Percentiles rank a stretch among this genome's conserved stretches.
phyloP scores from a whole-genome alignment of 2,329 filamentous ascomycete species.

The Zopfia rhizophila region DNA sequence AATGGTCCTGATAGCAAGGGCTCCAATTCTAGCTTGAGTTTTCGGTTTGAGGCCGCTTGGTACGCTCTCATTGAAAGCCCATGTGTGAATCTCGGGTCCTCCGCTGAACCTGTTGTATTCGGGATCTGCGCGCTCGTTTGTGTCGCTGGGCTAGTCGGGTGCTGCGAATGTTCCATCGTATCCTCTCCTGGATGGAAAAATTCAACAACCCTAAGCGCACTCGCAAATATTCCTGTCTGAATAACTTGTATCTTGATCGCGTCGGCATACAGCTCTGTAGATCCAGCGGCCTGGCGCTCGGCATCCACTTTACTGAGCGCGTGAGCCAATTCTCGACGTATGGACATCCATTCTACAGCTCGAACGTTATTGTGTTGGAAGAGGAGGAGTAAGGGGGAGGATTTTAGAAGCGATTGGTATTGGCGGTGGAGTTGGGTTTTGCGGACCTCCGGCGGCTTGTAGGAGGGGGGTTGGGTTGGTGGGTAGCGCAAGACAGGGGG shows the following conservation, averaged over 20 bases:
- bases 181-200: conserved; percentile 67
- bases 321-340: conserved; percentile 73
- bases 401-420: conserved; percentile 88
- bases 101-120: conserved; percentile 37
- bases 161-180: conserved; percentile 30
- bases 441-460: conserved; percentile 85
- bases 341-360: conserved; percentile 77
- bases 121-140: conserved; percentile 46
- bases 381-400: conserved; percentile 84
- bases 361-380: conserved; percentile 85
- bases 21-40: conserved; percentile 70
- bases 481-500: conserved; percentile 63
- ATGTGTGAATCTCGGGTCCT: conserved; percentile 68
- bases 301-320: conserved; percentile 74
- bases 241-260: conserved; percentile 82
- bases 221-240: conserved; percentile 87
- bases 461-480: conserved; percentile 83
- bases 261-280: conserved; percentile 61
- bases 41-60: conserved; percentile 60
- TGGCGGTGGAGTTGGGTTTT: conserved; percentile 89
- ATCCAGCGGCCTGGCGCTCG: conserved; percentile 70
- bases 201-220: conserved; percentile 86
- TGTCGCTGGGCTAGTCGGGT: conserved; percentile 44
- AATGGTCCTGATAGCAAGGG: conserved; percentile 85
- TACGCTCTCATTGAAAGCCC: conserved; percentile 68